Evolutionary conservation across 371 early-diverging fungal species (phyloP), one percentile per base, ranked within the genome.

Genomic region (Saksenaea vasiformis): DNA sequence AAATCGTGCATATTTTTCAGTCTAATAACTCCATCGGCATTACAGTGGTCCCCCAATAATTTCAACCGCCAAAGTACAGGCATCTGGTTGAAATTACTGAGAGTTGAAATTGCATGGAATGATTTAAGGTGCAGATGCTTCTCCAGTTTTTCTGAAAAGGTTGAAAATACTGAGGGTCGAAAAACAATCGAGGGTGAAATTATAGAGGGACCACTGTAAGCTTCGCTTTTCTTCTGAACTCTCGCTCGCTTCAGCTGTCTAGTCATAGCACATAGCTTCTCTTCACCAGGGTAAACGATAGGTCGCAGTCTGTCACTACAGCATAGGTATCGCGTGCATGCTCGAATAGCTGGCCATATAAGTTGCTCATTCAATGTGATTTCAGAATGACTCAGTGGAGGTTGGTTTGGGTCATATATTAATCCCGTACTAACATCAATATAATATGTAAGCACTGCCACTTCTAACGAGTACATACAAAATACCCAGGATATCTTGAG

Each of bases 201-300:
- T n/a, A n/a, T n/a, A n/a, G n/a, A n/a, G n/a, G n/a, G n/a, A n/a
- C n/a, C n/a, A n/a, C n/a, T n/a, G n/a, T n/a, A 62, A 19, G 55
- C 62, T n/a, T 43, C 15, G n/a, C 43, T 10, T 17, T 43, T 43
- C 17, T 43, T 10, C 10, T n/a, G 4, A 17, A 43, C 17, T 15
- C 17, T 43, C 44, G 19, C n/a, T 19, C 19, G 44, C 19, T 44
- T 44, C 14, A 44, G 44, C 24, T 28, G 37, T 26, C 15, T 41
- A 15, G 56, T 37, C 62, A 62, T 55, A 0, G 62, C 55, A 1
- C 39, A 27, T 28, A 62, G 26, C 13, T 44, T 24, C n/a, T 34
- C 44, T 62, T 62, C 62, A 39, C 56, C 62, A 31, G 56, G 62
- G 15, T 34, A 22, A 17, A 39, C 38, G 44, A 24, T 17, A 44